Evolutionary conservation across 2,329 filamentous ascomycete species (phyloP), one percentile per base, ranked within the genome.

Genomic region (Aureobasidium sp.): DNA sequence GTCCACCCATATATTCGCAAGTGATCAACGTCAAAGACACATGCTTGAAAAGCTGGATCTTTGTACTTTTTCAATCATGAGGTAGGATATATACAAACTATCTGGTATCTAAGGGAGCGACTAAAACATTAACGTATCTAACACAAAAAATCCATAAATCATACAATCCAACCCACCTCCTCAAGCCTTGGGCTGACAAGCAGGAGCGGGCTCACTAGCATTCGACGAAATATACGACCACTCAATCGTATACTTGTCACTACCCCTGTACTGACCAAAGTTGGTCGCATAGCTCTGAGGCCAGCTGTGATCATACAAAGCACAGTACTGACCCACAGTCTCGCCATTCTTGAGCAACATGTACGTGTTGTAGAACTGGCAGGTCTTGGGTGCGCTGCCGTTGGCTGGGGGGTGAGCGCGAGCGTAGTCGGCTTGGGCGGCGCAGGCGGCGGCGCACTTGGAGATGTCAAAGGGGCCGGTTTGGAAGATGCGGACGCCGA

Each of bases 301-400:
- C 68, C 68, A 68, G 36, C 61, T 64, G 63, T 67, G 59, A 34
- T 63, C 65, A 64, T 70, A 70, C 49, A 69, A 57, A 9, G 67
- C 58, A 63, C 71, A 73, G 65, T 70, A 70, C 62, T 73, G 70
- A 7, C 66, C 65, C 5, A 65, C 31, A 5, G 66, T 48, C 2
- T 62, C 63, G 1, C 63, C 62, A 55, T 71, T 67, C 53, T 69
- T 68, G 39, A 68, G 64, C n/a, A 73, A 62, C 14, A 72, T 53
- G 62, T 73, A 73, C 2, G 71, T 71, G 61, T 73, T 72, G 66
- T 70, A 70, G 65, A 71, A 73, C 39, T 68, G 67, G 68, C 71
- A 74, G 12, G 67, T 72, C 66, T 67, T 59, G 42, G 51, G 39
- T 12, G 31, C 31, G 22, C 36, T 29, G n/a, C 61, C 63, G 47